Evolutionary conservation across 2,329 filamentous ascomycete genomes (phyloP), one percentile per base, ranked within the genome.

Genomic region (Xylaria arbuscula): DNA sequence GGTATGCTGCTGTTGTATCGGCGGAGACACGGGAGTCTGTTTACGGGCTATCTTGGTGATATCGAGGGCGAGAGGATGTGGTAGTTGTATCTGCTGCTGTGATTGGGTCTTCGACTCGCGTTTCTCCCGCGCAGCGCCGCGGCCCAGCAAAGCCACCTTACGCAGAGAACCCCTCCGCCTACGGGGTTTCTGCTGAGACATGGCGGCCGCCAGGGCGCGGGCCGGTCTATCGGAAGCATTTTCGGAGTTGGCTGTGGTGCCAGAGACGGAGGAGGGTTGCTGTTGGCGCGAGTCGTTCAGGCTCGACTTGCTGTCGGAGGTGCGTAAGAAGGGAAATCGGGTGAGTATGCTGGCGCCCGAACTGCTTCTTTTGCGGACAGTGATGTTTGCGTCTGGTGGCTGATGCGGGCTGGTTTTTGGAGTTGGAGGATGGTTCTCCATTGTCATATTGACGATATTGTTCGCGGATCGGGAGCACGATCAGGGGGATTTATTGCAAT

Each of bases 71-170:
- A 68, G 70, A 78, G 22, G 80, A 83, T 40, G 73, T n/a, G 81
- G 79, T 65, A 88, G 69, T 78, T 13, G 80, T 84, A 47, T 28
- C 28, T 28, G 73, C 19, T 81, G 85, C 80, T 22, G 78, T 80
- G 66, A 85, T 54, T 68, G 74, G 19, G 81, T 78, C 63, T 83
- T 86, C 64, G 79, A 81, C 64, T 89, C 89, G 72, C 82, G 86
- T 75, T 81, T 85, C 73, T 88, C 89, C 68, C 87, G 85, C 78
- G 87, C 89, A 63, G 85, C 88, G 69, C 91, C 90, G 70, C 92
- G 91, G 17, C 93, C 93, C 19, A 97, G 85, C 57, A 97, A 84
- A 32, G 93, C 94, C 11, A 93, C 93, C 80, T 97, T 97, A 68
- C 94, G 88, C 78, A 98, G 83, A 11, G 94, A 97, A 3, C 93